phyloP scores from a whole-genome alignment of 2,329 filamentous ascomycete genomes.

The Arthrobotrys sinensis region DNA sequence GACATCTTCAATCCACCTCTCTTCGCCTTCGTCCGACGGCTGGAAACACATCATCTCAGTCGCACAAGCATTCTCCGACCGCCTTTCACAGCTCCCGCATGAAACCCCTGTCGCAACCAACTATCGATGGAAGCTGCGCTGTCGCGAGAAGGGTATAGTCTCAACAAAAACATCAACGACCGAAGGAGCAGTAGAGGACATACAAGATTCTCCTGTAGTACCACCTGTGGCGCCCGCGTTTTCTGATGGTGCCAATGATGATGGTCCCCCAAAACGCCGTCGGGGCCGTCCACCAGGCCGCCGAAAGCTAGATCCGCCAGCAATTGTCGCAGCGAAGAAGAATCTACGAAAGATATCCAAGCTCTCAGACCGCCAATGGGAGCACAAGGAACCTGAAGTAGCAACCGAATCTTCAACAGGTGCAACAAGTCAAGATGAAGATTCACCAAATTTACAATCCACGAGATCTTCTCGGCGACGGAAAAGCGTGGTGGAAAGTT shows the following conservation, averaged over 20 bases:
- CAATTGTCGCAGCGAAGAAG: conserved; percentile 38
- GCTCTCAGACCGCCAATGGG: conserved; percentile 52
- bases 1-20: conserved; percentile 37
- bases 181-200: not conserved
- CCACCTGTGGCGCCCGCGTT: conserved; percentile 2
- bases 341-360: conserved; percentile 34
- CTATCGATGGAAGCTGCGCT: conserved; percentile 10
- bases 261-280: conserved; percentile 5
- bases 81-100: conserved; percentile 23
- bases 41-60: conserved; percentile 58
- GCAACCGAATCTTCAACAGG: not conserved
- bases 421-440: not conserved
- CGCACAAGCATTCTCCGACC: conserved; percentile 44
- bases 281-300: conserved; percentile 26
- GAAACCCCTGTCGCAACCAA: conserved; percentile 22
- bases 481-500: not conserved
- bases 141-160: conserved; percentile 22
- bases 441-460: not conserved
- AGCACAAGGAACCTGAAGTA: conserved; percentile 8
- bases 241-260: not conserved
- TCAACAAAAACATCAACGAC: not conserved
- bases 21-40: conserved; percentile 6
- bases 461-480: conserved; percentile 12
- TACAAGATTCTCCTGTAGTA: not conserved
- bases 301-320: conserved; percentile 12